Base-by-base conservation (phyloP, 2,329 filamentous ascomycete genomes). In the Alternaria conjuncta region DNA sequence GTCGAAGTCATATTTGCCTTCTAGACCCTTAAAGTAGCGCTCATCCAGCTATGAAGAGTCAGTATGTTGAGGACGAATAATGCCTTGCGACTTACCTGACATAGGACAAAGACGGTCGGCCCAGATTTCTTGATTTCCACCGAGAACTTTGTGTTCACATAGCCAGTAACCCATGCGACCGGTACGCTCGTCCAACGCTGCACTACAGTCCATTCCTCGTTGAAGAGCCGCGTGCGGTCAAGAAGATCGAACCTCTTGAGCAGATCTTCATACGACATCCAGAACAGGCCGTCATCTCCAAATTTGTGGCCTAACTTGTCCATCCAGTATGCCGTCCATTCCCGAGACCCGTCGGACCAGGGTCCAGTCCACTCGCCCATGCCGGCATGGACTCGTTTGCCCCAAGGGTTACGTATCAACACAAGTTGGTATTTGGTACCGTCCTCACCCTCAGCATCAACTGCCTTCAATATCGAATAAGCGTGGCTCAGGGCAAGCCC, bases 281-380 rank as follows among this genome's bases (percentile, higher is more conserved):
- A 89, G 75, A 89, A 88, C 26, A 87, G 64, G 7, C 91, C 92
- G 70, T 94, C 91, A 68, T 93, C 90, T 30, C 90, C 91, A 71
- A 94, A 94, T 20, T 85, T 87, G 74, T 94, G 91, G 44, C 85
- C 83, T 1, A 95, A 84, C 68, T 90, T 88, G 57, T 88, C 80
- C 78, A 95, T 87, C 87, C 90, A 93, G 68, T 94, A 90, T 0
- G 91, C 84, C 1, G 90, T 95, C 93, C 93, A 96, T 78, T 95
- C 89, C 71, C 91, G 90, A 13, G 90, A 93, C 1, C 93, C 93
- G 72, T 96, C 93, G 25, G 87, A 88, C 92, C 92, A 96, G 1
- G 91, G 84, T 0, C 93, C 92, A 44, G 87, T 91, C 92, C 92
- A 95, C 78, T 94, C 92, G 12, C 77, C 76, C 58, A 74, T 71